A percentile compares a stretch with the other conserved stretches of the same genome.
These are phyloP conservation scores for Cucurbita argyrosperma DNA, from an alignment of 306 rosid species.

Conservation along the genomic window DNA sequence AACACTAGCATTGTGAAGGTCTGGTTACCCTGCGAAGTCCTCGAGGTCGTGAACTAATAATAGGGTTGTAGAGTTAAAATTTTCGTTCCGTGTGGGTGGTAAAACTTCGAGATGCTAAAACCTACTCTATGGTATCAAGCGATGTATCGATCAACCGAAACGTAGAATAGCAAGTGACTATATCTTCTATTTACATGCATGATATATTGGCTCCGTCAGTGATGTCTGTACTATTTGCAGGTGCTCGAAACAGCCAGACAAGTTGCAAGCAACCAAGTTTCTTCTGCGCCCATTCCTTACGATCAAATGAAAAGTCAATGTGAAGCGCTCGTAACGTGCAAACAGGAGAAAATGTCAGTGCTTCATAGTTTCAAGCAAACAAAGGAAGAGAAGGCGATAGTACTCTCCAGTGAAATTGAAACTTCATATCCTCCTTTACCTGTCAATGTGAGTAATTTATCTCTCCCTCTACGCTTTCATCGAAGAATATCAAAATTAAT, in stretches of 20 bases:
- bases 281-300: slow-evolving; percentile 58
- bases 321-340: slow-evolving; percentile 76
- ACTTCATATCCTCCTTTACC: slow-evolving; percentile 16
- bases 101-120: neutral
- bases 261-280: slow-evolving; percentile 65
- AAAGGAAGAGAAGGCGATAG: slow-evolving; percentile 39
- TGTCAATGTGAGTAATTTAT: slow-evolving; percentile 27
- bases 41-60: neutral
- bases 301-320: slow-evolving; percentile 93
- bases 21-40: neutral
- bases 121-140: neutral
- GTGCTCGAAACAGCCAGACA: slow-evolving; percentile 83
- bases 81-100: neutral
- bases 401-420: slow-evolving; percentile 46
- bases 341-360: slow-evolving; percentile 74
- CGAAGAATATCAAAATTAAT: neutral
- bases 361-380: slow-evolving; percentile 71
- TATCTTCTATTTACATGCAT: neutral
- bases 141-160: neutral
- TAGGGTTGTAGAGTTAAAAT: neutral
- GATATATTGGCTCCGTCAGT: neutral
- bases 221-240: slow-evolving; percentile 21
- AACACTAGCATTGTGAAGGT: neutral
- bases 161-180: neutral
- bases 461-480: neutral